Percentiles rank a stretch among this genome's conserved stretches.
phyloP scores from a whole-genome alignment of 306 rosid genomes.

The Trichosanthes truncata region DNA sequence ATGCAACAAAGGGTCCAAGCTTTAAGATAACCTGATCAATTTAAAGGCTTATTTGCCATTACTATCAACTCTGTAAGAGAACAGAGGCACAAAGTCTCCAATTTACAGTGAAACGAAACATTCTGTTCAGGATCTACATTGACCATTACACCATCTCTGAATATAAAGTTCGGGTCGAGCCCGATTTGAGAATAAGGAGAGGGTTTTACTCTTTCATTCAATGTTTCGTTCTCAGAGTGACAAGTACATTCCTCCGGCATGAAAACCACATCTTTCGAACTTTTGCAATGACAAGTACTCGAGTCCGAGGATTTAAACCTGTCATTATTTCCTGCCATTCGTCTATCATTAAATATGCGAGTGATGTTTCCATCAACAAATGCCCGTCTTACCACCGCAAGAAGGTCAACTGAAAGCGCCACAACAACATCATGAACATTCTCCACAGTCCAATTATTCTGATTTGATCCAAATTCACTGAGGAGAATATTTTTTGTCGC shows the following conservation, averaged over 20 bases:
- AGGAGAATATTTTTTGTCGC: conserved; percentile 34
- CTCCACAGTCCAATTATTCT: conserved; percentile 43
- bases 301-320: conserved; percentile 15
- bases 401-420: conserved; percentile 59
- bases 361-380: conserved; percentile 24
- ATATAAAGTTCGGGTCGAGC: conserved; percentile 44
- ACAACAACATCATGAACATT: conserved; percentile 67
- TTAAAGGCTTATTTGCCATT: conserved; percentile 42
- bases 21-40: conserved; percentile 33
- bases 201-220: conserved; percentile 15
- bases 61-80: conserved; percentile 54
- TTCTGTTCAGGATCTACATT: conserved; percentile 39
- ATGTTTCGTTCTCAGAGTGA: conserved; percentile 30
- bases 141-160: conserved; percentile 81
- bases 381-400: conserved; percentile 46
- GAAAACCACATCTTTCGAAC: conserved; percentile 12
- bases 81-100: conserved; percentile 79
- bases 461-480: conserved; percentile 22
- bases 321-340: conserved; percentile 8
- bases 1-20: conserved; percentile 18
- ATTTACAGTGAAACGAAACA: conserved; percentile 67
- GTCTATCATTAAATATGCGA: conserved; percentile 15
- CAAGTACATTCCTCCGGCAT: conserved; percentile 53
- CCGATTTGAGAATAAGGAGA: conserved; percentile 10
- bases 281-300: conserved; percentile 24